Conservation (phyloP, 176 grass and related monocot genomes). For the Carex pumila region DNA sequence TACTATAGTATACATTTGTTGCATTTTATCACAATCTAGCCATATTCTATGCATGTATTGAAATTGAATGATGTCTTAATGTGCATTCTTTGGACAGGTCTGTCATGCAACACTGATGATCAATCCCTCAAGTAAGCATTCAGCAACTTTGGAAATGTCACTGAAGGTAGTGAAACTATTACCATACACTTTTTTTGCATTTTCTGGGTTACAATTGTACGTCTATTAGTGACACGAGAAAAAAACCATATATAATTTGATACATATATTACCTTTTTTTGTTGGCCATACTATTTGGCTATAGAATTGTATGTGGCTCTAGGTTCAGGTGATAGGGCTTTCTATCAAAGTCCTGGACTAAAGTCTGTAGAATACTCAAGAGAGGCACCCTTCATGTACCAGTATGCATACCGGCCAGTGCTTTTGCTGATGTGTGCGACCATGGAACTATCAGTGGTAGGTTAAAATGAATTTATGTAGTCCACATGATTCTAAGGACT, state of each 20-base stretch:
- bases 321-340: neutral
- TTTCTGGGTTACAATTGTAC: neutral
- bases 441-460: neutral
- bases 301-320: neutral
- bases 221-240: neutral
- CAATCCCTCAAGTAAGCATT: slow-evolving; percentile 43
- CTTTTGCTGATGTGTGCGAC: neutral
- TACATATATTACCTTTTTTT: too few species aligned
- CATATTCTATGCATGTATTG: neutral
- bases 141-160: slow-evolving; percentile 40
- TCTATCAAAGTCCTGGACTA: neutral
- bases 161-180: slow-evolving; percentile 42
- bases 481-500: neutral
- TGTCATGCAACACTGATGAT: slow-evolving; percentile 44
- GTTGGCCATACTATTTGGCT: neutral
- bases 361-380: neutral
- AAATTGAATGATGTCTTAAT: slow-evolving; percentile 4
- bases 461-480: neutral
- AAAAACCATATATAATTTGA: neutral
- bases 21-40: neutral
- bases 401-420: neutral
- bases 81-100: slow-evolving; percentile 27
- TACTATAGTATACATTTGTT: too few species aligned
- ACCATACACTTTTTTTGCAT: neutral
- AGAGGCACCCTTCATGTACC: neutral